These are phyloP conservation scores for Hypoxylon sp. DNA, from an alignment of 2,329 filamentous ascomycete genomes.

Conservation along the genomic window DNA sequence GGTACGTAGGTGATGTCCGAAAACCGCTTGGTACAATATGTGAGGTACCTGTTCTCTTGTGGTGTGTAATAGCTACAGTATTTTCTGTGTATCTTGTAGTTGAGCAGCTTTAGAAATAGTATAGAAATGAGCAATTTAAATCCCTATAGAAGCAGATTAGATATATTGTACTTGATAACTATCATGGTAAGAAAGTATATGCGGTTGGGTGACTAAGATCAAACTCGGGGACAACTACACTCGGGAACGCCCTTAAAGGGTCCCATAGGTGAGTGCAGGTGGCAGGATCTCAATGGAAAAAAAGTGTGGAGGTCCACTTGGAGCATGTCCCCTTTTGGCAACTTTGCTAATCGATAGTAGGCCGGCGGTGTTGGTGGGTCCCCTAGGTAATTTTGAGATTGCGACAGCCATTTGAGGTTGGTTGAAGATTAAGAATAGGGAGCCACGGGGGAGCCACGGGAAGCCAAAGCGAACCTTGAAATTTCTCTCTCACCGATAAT, in stretches of 20 bases:
- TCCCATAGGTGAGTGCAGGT: constrained; percentile 1
- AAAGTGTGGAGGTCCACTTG: constrained; percentile 3
- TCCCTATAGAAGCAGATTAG: background rate
- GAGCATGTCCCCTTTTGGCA: constrained; percentile 17
- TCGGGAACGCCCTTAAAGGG: constrained; percentile 7
- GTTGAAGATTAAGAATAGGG: constrained; percentile 17
- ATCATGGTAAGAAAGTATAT: background rate
- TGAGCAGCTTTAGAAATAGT: background rate
- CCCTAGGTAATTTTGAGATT: constrained; percentile 32
- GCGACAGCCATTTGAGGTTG: constrained; percentile 16
- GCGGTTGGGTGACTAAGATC: background rate
- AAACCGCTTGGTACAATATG: background rate
- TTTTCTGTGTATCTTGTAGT: background rate
- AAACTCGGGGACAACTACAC: constrained; percentile 12
- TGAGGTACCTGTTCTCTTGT: background rate
- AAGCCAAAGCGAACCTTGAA: constrained; percentile 40
- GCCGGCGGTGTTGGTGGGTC: constrained; percentile 35
- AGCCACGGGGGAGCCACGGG: background rate
- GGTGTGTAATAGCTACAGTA: background rate
- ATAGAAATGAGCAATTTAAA: background rate
- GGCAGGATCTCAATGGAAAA: background rate
- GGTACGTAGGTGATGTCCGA: no score
- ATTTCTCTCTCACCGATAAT: constrained; percentile 49
- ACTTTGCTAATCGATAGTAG: constrained; percentile 38
- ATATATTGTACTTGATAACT: background rate